Conservation (phyloP, 2,329 filamentous ascomycete genomes). For the Herpotrichia juniperi region DNA sequence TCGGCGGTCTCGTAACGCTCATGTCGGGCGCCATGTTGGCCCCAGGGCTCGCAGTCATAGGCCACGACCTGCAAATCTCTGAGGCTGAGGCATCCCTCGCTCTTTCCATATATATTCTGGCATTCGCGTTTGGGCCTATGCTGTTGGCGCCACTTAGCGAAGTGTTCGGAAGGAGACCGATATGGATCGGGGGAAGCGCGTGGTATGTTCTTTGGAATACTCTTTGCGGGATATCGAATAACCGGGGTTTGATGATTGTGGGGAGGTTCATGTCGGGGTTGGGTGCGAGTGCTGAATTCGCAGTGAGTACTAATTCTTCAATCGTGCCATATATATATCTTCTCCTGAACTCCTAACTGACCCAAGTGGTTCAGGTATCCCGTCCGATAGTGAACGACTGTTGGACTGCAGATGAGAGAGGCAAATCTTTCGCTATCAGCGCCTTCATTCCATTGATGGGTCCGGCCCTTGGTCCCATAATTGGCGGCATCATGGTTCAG, state of each 20-base stretch:
- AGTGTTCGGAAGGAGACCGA: constrained; percentile 69
- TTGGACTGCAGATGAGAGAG: constrained; percentile 20
- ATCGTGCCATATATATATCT: neutral
- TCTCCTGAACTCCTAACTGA: neutral
- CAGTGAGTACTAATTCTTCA: constrained; percentile 13
- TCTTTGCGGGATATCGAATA: constrained; percentile 16
- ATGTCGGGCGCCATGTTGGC: constrained; percentile 30
- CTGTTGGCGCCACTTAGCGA: constrained; percentile 79
- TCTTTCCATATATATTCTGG: constrained; percentile 29
- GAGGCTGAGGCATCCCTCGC: constrained; percentile 18
- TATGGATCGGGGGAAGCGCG: constrained; percentile 52
- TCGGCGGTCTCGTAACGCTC: constrained; percentile 26
- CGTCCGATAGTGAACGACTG: constrained; percentile 20
- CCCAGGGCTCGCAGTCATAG: constrained; percentile 17
- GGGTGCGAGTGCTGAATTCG: constrained; percentile 26
- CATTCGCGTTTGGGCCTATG: constrained; percentile 64
- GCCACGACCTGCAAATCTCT: constrained; percentile 16
- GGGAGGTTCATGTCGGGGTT: constrained; percentile 21
- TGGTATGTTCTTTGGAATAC: constrained; percentile 30
- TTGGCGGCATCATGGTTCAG: constrained; percentile 27
- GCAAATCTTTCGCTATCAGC: constrained; percentile 22
- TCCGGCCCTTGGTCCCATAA: constrained; percentile 28
- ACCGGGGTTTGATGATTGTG: constrained; percentile 15
- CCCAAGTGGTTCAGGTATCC: constrained; percentile 13
- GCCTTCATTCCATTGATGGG: constrained; percentile 24